Evolutionary conservation across 2,329 filamentous ascomycete genomes (phyloP).

Genomic region (Colletotrichum liriopes): DNA sequence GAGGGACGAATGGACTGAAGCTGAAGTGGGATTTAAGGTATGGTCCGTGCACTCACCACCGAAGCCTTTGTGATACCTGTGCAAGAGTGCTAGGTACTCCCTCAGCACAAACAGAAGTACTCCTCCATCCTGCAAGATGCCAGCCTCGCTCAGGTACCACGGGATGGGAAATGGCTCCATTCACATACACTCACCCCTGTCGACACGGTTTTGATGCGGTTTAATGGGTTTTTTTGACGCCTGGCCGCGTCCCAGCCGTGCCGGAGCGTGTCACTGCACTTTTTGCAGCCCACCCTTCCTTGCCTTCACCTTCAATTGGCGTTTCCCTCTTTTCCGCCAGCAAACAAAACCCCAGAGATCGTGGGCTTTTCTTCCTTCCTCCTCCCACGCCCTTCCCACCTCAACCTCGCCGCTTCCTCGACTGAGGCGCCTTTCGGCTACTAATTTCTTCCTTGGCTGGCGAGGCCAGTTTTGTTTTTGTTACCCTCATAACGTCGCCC

Average conservation of each 20-base stretch:
- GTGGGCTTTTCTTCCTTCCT: constrained; percentile 16
- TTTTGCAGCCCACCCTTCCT: constrained; percentile 38
- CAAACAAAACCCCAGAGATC: constrained; percentile 27
- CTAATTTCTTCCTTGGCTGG: constrained; percentile 10
- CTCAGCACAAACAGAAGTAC: constrained; percentile 10
- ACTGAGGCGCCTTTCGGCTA: not conserved
- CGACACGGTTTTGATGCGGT: constrained; percentile 30
- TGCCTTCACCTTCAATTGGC: constrained; percentile 13
- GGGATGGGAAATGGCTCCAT: not conserved
- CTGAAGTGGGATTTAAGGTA: constrained; percentile 28
- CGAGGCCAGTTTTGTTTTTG: not conserved
- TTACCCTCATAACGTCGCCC: not conserved
- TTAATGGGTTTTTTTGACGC: constrained; percentile 33
- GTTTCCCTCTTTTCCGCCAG: constrained; percentile 8
- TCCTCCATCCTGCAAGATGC: not conserved
- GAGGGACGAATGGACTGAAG: not conserved
- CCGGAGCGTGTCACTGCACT: constrained; percentile 39
- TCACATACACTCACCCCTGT: constrained; percentile 20
- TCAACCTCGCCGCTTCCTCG: constrained; percentile 1
- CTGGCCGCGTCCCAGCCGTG: constrained; percentile 33
- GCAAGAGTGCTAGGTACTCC: not conserved
- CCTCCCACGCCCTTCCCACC: constrained; percentile 11
- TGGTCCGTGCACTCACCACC: constrained; percentile 31
- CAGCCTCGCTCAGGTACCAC: not conserved
- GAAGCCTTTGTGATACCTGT: not conserved